These are phyloP conservation scores for Blastobotrys indianensis DNA, from an alignment of 1,139 yeast genomes.

Conservation along the genomic window DNA sequence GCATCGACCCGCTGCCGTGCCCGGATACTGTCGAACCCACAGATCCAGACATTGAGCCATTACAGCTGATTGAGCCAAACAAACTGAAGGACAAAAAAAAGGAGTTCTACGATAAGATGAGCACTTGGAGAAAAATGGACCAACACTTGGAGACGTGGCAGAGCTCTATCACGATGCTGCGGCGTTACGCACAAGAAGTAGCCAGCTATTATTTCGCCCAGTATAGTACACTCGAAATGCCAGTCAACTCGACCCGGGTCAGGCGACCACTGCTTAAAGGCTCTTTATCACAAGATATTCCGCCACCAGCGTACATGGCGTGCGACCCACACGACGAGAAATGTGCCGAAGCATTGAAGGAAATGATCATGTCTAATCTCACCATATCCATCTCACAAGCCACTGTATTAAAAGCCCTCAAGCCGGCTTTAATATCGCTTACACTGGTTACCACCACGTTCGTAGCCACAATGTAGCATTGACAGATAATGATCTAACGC, in stretches of 20 bases:
- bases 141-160: slow-evolving; percentile 8
- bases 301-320: background rate
- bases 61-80: too few relatives aligned
- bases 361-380: background rate
- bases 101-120: background rate
- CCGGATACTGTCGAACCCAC: too few relatives aligned
- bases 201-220: background rate
- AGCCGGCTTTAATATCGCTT: too few relatives aligned
- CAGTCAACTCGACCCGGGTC: background rate
- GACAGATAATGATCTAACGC: too few relatives aligned
- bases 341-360: background rate
- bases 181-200: slow-evolving; percentile 5
- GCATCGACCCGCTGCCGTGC: too few relatives aligned
- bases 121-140: slow-evolving; percentile 6
- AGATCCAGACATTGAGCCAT: too few relatives aligned
- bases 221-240: slow-evolving; percentile 1
- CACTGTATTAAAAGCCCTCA: too few relatives aligned
- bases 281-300: background rate
- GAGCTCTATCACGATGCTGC: slow-evolving; percentile 1
- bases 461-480: too few relatives aligned
- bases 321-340: slow-evolving; percentile 5
- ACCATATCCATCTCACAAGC: too few relatives aligned
- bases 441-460: too few relatives aligned
- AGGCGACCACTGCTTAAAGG: background rate
- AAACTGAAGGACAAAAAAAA: background rate